Conservation (phyloP, 2,329 filamentous ascomycete genomes). For the Aspergillus luchuensis region DNA sequence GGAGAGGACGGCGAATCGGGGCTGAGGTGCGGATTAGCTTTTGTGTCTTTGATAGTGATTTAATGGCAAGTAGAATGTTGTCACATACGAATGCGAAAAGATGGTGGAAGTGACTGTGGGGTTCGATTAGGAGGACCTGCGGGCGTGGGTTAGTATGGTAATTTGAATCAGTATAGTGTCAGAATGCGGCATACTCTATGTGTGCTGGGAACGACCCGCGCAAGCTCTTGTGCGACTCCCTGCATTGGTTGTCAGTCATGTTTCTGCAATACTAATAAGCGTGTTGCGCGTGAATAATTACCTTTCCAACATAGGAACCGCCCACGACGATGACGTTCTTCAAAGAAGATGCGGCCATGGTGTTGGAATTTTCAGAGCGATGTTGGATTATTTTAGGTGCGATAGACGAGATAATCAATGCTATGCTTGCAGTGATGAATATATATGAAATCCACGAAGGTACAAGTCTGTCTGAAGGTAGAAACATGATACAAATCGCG, state of each 20-base stretch:
- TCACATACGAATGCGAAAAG: constrained; percentile 38
- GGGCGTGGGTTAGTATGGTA: neutral
- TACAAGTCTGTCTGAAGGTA: neutral
- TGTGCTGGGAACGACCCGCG: constrained; percentile 35
- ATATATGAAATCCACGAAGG: neutral
- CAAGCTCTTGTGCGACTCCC: constrained; percentile 39
- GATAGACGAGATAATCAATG: neutral
- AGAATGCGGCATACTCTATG: constrained; percentile 31
- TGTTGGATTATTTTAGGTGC: neutral
- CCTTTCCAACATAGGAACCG: constrained; percentile 40
- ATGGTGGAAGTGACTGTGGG: constrained; percentile 42
- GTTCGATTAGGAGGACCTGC: constrained; percentile 36
- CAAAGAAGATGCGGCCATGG: constrained; percentile 31
- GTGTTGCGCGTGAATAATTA: constrained; percentile 8
- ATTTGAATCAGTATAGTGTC: neutral
- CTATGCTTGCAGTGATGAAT: neutral
- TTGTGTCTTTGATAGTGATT: neutral
- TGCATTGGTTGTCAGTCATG: constrained; percentile 11
- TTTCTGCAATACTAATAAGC: too few relatives aligned
- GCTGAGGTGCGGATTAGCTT: constrained; percentile 21
- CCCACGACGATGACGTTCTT: constrained; percentile 41
- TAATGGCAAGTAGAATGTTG: too few relatives aligned
- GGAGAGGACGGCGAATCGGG: constrained; percentile 37
- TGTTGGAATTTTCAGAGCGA: neutral
- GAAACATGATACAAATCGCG: neutral